These are phyloP conservation scores for Gastrolobium villosum DNA, from an alignment of 306 rosid genomes.

Conservation along the genomic window DNA sequence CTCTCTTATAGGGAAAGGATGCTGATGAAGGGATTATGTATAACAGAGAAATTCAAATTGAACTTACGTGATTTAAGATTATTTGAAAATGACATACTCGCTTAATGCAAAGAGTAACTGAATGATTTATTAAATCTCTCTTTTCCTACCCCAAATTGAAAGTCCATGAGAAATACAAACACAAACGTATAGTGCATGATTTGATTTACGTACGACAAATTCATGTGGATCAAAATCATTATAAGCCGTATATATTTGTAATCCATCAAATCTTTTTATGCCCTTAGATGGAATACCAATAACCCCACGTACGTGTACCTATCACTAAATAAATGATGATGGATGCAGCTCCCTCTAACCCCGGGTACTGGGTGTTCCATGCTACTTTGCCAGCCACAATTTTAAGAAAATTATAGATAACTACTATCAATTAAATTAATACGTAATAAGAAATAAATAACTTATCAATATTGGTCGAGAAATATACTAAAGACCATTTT, in stretches of 20 bases:
- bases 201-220: not conserved
- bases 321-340: slow-evolving; percentile 9
- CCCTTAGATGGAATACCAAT: not conserved
- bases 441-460: not conserved
- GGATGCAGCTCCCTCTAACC: slow-evolving; percentile 47
- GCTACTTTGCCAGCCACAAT: slow-evolving; percentile 1
- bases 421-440: not conserved
- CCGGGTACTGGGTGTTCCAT: slow-evolving; percentile 42
- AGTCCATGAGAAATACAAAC: not conserved
- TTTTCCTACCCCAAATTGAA: not conserved
- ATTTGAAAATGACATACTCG: slow-evolving; percentile 25
- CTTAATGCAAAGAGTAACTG: not conserved
- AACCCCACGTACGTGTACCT: not conserved
- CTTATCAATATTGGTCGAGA: not conserved
- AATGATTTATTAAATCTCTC: not conserved
- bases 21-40: not conserved
- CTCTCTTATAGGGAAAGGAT: not conserved
- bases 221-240: not conserved
- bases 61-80: not conserved
- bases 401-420: slow-evolving; percentile 25
- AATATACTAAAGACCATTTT: too few relatives aligned
- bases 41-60: not conserved
- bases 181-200: not conserved
- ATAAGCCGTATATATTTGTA: not conserved
- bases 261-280: slow-evolving; percentile 16